phyloP scores from a whole-genome alignment of 78 protist genomes.

The slime mould (Dictyostelium discoideum) region DNA sequence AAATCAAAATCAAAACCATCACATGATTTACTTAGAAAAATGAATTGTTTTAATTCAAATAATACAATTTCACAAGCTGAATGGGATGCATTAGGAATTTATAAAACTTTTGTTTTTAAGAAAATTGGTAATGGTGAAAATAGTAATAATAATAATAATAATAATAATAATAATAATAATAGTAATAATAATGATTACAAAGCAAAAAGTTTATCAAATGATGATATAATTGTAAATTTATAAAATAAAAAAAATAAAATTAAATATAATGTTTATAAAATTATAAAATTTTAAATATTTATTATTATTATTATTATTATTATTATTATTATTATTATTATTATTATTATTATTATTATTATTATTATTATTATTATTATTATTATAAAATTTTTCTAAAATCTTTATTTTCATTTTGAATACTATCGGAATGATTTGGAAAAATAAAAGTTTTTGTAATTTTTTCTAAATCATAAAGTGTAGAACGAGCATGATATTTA shows the following conservation, averaged over 20 bases:
- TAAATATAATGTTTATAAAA: not conserved
- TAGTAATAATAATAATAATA: not conserved
- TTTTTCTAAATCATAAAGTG: slow-evolving; percentile 44
- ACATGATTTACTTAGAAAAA: slow-evolving; percentile 6
- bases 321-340: too few species aligned
- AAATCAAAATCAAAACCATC: not conserved
- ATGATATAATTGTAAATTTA: slow-evolving; percentile 1
- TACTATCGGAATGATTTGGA: slow-evolving; percentile 12
- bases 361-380: not conserved
- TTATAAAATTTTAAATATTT: not conserved
- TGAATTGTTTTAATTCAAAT: slow-evolving; percentile 37
- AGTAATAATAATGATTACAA: not conserved
- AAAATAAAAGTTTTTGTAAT: slow-evolving; percentile 65
- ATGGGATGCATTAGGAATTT: slow-evolving; percentile 77
- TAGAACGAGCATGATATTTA: slow-evolving; percentile 65
- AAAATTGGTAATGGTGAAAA: not conserved
- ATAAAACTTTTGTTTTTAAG: slow-evolving; percentile 49
- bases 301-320: not conserved
- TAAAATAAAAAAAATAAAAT: not conserved
- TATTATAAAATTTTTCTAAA: slow-evolving; percentile 4
- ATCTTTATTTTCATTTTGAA: not conserved
- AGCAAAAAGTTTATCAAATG: not conserved
- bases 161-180: not conserved
- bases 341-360: too few species aligned
- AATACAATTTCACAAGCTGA: slow-evolving; percentile 54